Conservation (phyloP, 2,329 filamentous ascomycete species). For the Whalleya microplaca region DNA sequence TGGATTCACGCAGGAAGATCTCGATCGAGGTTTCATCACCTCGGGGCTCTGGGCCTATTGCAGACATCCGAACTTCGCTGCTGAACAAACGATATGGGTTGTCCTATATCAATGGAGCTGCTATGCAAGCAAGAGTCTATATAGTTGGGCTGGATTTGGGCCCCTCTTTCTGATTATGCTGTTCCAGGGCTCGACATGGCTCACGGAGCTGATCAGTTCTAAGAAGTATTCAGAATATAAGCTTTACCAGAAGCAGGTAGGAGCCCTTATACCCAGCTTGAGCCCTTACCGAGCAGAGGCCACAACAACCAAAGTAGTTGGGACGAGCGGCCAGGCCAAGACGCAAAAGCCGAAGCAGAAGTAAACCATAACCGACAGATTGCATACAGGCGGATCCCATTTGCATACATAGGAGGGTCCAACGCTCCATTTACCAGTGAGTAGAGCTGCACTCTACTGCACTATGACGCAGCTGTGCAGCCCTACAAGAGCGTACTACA, state of each 20-base stretch:
- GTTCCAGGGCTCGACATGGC: slow-evolving; percentile 86
- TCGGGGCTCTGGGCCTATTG: slow-evolving; percentile 85
- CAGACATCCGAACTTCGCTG: slow-evolving; percentile 92
- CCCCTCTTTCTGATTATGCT: slow-evolving; percentile 72
- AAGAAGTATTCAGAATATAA: slow-evolving; percentile 88
- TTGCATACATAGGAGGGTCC: slow-evolving; percentile 3
- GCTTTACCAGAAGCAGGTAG: slow-evolving; percentile 80
- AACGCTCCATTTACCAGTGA: neutral
- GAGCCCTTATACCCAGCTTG: slow-evolving; percentile 76
- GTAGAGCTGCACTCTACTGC: slow-evolving; percentile 11
- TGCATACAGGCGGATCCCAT: slow-evolving; percentile 11
- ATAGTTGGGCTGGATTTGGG: slow-evolving; percentile 80
- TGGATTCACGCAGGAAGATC: slow-evolving; percentile 69
- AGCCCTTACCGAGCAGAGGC: slow-evolving; percentile 47
- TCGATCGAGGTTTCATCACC: slow-evolving; percentile 88
- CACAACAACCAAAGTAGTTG: slow-evolving; percentile 50
- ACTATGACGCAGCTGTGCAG: slow-evolving; percentile 23
- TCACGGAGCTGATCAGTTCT: slow-evolving; percentile 81
- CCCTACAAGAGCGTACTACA: neutral
- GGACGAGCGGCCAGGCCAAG: slow-evolving; percentile 55
- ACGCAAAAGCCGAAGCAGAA: slow-evolving; percentile 47
- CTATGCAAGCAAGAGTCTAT: slow-evolving; percentile 68
- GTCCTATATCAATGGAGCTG: slow-evolving; percentile 87
- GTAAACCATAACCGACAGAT: slow-evolving; percentile 25
- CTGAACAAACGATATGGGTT: slow-evolving; percentile 91